Conservation (phyloP, 768 basidiomycete species). For the Tricholoma sp. region DNA sequence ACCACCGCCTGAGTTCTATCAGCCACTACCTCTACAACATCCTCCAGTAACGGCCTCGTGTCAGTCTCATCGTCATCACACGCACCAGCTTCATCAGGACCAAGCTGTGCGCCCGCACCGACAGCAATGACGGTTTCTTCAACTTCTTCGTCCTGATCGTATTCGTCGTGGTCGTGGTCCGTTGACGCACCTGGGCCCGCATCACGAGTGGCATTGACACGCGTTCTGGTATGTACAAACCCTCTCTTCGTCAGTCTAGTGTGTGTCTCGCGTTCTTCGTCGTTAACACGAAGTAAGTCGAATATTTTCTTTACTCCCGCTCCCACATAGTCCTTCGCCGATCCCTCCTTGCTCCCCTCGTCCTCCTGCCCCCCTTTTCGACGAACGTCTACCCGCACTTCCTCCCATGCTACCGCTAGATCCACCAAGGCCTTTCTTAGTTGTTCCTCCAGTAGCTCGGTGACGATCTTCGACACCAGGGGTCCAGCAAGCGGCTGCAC, state of each 20-base stretch:
- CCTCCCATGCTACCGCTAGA: not conserved
- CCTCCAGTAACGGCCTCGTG: conserved; percentile 15
- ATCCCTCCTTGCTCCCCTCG: too few relatives aligned
- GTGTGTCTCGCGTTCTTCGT: not conserved
- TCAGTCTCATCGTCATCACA: conserved; percentile 21
- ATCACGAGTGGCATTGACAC: not conserved
- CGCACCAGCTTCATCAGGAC: conserved; percentile 27
- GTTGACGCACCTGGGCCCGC: not conserved
- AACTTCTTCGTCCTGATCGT: too few relatives aligned
- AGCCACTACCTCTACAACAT: conserved; percentile 12
- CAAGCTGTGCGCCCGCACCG: conserved; percentile 30
- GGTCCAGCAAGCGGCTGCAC: conserved; percentile 32
- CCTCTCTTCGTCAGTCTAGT: not conserved
- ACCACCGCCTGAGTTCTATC: conserved; percentile 6
- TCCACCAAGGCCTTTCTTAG: conserved; percentile 1
- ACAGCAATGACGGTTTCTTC: conserved; percentile 28
- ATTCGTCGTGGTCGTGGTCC: not conserved
- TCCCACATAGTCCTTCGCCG: too few relatives aligned
- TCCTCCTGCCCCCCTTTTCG: not conserved
- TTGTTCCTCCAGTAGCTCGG: conserved; percentile 22
- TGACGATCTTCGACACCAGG: conserved; percentile 14
- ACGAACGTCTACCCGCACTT: not conserved
- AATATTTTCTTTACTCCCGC: not conserved
- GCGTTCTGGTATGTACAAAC: not conserved
- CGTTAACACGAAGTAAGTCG: not conserved